These are phyloP conservation scores for Podosphaera fusca DNA, from an alignment of 2,329 filamentous ascomycete species.

Conservation along the genomic window DNA sequence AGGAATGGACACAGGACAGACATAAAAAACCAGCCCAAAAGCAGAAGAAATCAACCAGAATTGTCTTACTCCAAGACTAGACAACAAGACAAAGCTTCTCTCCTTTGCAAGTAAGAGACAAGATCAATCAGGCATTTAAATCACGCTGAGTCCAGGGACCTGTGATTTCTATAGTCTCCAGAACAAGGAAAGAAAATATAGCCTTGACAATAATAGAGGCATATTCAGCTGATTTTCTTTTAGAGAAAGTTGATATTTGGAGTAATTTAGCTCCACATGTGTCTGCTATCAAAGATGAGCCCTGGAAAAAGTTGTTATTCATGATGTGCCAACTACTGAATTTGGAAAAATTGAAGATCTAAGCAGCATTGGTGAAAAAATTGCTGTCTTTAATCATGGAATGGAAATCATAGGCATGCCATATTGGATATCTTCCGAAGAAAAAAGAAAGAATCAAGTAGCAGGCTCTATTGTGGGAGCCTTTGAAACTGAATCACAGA, in stretches of 20 bases:
- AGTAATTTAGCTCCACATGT: not conserved
- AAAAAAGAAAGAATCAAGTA: not conserved
- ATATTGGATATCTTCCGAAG: not conserved
- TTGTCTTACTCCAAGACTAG: not conserved
- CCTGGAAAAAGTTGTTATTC: not conserved
- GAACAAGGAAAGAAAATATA: not conserved
- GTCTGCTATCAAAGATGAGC: not conserved
- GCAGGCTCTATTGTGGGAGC: not conserved
- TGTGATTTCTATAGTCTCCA: not conserved
- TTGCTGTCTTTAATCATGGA: not conserved
- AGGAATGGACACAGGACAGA: not conserved
- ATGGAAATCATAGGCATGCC: not conserved
- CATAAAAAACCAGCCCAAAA: not conserved
- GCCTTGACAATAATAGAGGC: not conserved
- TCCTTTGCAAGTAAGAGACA: too few relatives aligned
- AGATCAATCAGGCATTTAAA: too few relatives aligned
- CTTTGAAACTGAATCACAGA: not conserved
- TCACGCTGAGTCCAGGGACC: too few relatives aligned
- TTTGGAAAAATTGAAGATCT: not conserved
- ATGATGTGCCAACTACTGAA: not conserved
- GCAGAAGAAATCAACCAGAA: not conserved
- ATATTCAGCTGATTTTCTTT: not conserved
- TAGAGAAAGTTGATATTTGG: not conserved
- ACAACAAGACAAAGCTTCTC: too few relatives aligned
- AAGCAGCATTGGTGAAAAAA: not conserved